phyloP scores from a whole-genome alignment of 495 filamentous ascomycete species.

The Rhizodiscina lignyota region DNA sequence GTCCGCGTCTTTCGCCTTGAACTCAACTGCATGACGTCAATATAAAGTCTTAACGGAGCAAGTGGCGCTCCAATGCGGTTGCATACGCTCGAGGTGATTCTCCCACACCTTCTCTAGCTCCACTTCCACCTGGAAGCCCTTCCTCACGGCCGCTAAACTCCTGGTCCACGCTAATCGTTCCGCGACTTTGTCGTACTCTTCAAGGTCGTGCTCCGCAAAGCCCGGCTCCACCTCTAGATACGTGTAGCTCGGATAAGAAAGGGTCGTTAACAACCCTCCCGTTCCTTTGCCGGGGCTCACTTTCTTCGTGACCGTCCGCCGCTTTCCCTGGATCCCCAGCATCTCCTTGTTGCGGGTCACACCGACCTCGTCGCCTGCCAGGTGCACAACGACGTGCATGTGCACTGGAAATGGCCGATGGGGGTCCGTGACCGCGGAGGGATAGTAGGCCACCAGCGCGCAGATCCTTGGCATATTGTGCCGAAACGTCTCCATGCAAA shows the following conservation, averaged over 20 bases:
- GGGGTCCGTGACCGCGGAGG: constrained; percentile 27
- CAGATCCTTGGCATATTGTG: constrained; percentile 26
- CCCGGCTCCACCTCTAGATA: constrained; percentile 21
- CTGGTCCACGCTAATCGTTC: constrained; percentile 31
- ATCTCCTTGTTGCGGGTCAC: constrained; percentile 26
- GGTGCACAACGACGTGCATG: constrained; percentile 29
- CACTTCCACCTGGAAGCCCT: constrained; percentile 40
- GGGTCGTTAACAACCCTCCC: constrained; percentile 25
- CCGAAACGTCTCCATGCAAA: constrained; percentile 18
- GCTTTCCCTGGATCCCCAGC: constrained; percentile 49
- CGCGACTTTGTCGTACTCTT: constrained; percentile 30
- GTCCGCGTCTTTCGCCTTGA: constrained; percentile 12
- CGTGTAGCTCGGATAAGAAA: constrained; percentile 27
- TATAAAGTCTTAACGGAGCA: not conserved
- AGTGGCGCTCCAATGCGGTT: not conserved
- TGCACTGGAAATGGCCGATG: constrained; percentile 22
- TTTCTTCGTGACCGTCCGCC: constrained; percentile 26
- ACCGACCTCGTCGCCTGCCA: constrained; percentile 19
- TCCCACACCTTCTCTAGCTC: constrained; percentile 45
- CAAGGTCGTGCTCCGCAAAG: constrained; percentile 36
- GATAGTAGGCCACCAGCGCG: constrained; percentile 32
- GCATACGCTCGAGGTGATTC: constrained; percentile 37
- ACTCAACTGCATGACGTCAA: constrained; percentile 12
- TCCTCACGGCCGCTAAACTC: constrained; percentile 27
- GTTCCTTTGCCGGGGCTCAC: constrained; percentile 37